Percentiles rank a stretch among this genome's conserved stretches.
phyloP scores from a whole-genome alignment of 2,329 filamentous ascomycete species.

The Stagonosporopsis cucurbitacearum region DNA sequence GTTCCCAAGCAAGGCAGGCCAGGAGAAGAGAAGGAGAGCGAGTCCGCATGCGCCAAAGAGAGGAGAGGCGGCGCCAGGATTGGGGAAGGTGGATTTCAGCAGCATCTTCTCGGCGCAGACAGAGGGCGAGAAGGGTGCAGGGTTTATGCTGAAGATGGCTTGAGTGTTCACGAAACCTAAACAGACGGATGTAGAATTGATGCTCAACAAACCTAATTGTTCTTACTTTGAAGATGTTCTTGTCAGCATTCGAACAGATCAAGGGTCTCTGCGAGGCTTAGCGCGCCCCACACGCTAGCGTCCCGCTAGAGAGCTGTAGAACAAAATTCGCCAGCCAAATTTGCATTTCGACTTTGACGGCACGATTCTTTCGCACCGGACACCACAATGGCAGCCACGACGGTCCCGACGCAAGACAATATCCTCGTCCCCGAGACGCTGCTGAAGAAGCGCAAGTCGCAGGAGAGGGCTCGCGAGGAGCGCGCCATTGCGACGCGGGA shows the following conservation, averaged over 20 bases:
- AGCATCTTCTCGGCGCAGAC: conserved; percentile 58
- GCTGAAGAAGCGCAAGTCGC: conserved; percentile 99
- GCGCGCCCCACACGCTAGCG: conserved; percentile 13
- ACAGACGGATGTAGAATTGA: not conserved
- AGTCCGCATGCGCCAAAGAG: conserved; percentile 85
- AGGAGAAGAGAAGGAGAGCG: conserved; percentile 77
- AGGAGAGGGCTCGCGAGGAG: conserved; percentile 98
- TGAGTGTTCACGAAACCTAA: conserved; percentile 8
- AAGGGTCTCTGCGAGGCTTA: conserved; percentile 11
- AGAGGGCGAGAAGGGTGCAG: conserved; percentile 56
- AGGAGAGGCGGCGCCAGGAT: conserved; percentile 63
- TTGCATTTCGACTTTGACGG: conserved; percentile 14
- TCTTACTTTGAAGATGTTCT: not conserved
- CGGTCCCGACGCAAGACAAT: conserved; percentile 92
- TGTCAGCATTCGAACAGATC: not conserved
- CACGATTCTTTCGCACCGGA: conserved; percentile 21
- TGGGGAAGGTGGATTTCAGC: conserved; percentile 57
- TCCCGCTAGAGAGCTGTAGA: conserved; percentile 6
- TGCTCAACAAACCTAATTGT: not conserved
- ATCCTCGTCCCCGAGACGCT: conserved; percentile 98
- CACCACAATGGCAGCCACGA: conserved; percentile 61
- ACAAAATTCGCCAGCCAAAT: conserved; percentile 12
- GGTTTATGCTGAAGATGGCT: conserved; percentile 51
- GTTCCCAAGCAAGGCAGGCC: conserved; percentile 92
- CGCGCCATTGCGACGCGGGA: conserved; percentile 79